Evolutionary conservation across 352 stramenopile genomes (phyloP).

Genomic region (Globisporangium recalcitrans): DNA sequence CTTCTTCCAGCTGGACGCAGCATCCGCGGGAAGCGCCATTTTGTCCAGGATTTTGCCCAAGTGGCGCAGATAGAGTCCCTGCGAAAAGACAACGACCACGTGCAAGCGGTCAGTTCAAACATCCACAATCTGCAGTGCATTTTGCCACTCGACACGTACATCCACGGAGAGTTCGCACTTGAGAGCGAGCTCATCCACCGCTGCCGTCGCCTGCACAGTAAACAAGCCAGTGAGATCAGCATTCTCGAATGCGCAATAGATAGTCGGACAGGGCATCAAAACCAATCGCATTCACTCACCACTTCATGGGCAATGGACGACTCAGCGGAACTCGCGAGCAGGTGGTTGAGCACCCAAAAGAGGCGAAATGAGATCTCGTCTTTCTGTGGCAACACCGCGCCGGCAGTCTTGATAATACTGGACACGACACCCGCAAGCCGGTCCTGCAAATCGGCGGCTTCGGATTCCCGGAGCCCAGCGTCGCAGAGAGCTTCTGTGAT

Average conservation of each 20-base stretch:
- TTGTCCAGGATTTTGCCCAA: conserved; percentile 46
- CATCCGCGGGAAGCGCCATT: conserved; percentile 45
- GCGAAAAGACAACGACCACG: neutral
- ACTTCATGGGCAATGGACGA: conserved; percentile 46
- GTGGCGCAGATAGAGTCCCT: conserved; percentile 58
- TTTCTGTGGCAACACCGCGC: conserved; percentile 30
- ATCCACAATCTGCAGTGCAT: neutral
- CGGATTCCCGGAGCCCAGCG: conserved; percentile 59
- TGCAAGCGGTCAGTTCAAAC: neutral
- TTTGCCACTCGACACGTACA: conserved; percentile 21
- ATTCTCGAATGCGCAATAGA: neutral
- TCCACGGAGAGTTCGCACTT: conserved; percentile 31
- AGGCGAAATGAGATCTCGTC: conserved; percentile 61
- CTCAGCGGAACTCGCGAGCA: conserved; percentile 54
- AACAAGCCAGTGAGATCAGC: neutral
- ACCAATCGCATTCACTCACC: conserved; percentile 19
- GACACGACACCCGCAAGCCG: conserved; percentile 54
- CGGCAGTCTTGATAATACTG: conserved; percentile 57
- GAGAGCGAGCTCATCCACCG: conserved; percentile 28
- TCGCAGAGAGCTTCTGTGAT: conserved; percentile 77
- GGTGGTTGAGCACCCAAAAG: conserved; percentile 78
- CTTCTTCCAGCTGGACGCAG: conserved; percentile 49
- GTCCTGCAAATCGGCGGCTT: conserved; percentile 64
- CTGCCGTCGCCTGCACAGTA: conserved; percentile 31
- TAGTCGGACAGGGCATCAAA: neutral